phyloP scores from a whole-genome alignment of 345 rosid species.

The Brassica rapa region DNA sequence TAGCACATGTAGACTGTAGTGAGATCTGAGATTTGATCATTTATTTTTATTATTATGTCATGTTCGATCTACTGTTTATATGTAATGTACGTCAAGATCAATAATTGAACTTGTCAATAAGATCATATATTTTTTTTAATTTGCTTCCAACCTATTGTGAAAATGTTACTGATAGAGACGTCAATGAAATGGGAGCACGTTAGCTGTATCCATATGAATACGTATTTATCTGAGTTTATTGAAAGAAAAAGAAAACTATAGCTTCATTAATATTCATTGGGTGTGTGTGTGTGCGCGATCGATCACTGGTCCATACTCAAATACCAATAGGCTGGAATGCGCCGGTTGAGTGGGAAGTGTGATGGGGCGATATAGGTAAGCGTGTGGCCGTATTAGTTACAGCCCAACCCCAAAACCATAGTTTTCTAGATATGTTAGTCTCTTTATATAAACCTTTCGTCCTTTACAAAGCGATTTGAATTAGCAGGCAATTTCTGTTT shows the following conservation, averaged over 20 bases:
- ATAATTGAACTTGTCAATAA: conserved; percentile 30
- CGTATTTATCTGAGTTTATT: neutral
- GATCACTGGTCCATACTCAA: neutral
- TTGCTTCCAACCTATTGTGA: conserved; percentile 13
- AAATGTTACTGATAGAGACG: conserved; percentile 1
- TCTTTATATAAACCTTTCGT: neutral
- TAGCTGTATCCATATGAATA: neutral
- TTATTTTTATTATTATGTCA: conserved; percentile 17
- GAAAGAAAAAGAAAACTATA: neutral
- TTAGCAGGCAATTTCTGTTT: no score
- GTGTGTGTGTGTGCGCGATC: no score
- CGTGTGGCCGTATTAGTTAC: neutral
- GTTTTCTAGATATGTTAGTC: neutral
- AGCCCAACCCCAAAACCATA: neutral
- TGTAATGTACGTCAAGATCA: conserved; percentile 18
- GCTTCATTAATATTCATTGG: no score
- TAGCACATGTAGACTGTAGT: conserved; percentile 42
- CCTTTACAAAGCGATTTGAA: neutral
- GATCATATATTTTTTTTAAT: neutral
- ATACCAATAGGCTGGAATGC: neutral
- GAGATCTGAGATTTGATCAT: conserved; percentile 42
- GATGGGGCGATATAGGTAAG: neutral
- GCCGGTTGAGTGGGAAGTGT: neutral
- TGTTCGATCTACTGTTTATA: conserved; percentile 12
- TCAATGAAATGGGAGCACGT: conserved; percentile 24